Conservation (phyloP, 441 rosid species). For the Caryocar brasiliense region DNA sequence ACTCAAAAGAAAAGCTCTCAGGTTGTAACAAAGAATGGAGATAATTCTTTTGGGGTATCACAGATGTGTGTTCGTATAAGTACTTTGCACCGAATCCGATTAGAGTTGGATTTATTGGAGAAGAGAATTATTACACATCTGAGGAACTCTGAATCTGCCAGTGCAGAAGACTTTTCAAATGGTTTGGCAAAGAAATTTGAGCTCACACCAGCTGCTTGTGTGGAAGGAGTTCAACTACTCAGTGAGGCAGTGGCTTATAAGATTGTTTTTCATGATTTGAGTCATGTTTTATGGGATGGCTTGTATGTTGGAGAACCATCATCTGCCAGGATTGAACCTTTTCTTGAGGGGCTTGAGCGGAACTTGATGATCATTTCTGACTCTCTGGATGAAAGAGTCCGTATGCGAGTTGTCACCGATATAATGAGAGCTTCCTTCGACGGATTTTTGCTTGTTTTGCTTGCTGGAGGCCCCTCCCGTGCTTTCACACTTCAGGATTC, state of each 20-base stretch:
- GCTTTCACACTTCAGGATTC: constrained; percentile 69
- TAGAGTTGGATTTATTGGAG: constrained; percentile 69
- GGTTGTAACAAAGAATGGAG: constrained; percentile 55
- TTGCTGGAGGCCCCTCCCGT: constrained; percentile 96
- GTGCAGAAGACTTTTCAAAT: constrained; percentile 71
- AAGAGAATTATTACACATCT: constrained; percentile 82
- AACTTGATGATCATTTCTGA: constrained; percentile 55
- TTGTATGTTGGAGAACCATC: constrained; percentile 71
- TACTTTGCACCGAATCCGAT: constrained; percentile 64
- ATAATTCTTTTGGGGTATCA: constrained; percentile 50
- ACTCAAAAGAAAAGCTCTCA: constrained; percentile 68
- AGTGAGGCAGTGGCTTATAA: constrained; percentile 77
- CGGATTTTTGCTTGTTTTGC: constrained; percentile 82
- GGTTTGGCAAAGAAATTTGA: constrained; percentile 78
- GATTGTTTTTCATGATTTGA: constrained; percentile 71
- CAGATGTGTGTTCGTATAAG: constrained; percentile 75
- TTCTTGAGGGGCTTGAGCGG: constrained; percentile 66
- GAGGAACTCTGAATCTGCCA: constrained; percentile 88
- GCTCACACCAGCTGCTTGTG: constrained; percentile 68
- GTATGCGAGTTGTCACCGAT: constrained; percentile 66
- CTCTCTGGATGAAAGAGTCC: constrained; percentile 66
- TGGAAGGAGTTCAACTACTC: constrained; percentile 81
- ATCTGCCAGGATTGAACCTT: constrained; percentile 62
- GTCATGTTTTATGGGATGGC: constrained; percentile 80
- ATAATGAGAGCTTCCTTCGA: constrained; percentile 85